A percentile compares a stretch with the other conserved stretches of the same genome.
Evolutionary conservation across 2,329 filamentous ascomycete genomes (phyloP).

Genomic region (Alternaria gansuensis): DNA sequence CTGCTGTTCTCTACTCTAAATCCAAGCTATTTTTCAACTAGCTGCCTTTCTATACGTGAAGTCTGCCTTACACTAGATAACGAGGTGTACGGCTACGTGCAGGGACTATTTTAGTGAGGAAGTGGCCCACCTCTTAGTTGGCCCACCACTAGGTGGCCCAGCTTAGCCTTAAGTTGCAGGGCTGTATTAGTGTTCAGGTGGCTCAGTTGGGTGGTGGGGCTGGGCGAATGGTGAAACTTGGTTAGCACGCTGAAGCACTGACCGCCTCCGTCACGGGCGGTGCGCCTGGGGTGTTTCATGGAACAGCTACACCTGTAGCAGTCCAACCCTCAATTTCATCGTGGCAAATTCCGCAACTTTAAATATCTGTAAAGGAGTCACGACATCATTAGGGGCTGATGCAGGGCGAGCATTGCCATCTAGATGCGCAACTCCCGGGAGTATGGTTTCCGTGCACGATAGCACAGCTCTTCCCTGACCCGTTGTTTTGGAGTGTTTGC

Average conservation of each 20-base stretch:
- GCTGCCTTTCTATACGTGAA: no score
- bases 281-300: not conserved
- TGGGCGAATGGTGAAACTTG: not conserved
- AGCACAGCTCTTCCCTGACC: constrained; percentile 4
- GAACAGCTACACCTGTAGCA: not conserved
- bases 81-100: no score
- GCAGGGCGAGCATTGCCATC: constrained; percentile 2
- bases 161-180: no score
- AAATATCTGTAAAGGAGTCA: not conserved
- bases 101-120: no score
- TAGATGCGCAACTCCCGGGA: constrained; percentile 1
- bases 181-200: no score
- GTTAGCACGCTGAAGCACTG: not conserved
- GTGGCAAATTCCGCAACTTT: constrained; percentile 7
- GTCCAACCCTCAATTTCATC: not conserved
- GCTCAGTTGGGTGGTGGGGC: no score
- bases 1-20: no score
- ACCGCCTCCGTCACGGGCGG: not conserved
- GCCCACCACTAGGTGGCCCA: no score
- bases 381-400: not conserved
- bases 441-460: not conserved
- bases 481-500: constrained; percentile 6
- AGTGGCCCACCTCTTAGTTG: no score
- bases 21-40: no score
- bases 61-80: no score